Conservation (phyloP, 148 eudicot genomes). For the Salicornia ramosissima region DNA sequence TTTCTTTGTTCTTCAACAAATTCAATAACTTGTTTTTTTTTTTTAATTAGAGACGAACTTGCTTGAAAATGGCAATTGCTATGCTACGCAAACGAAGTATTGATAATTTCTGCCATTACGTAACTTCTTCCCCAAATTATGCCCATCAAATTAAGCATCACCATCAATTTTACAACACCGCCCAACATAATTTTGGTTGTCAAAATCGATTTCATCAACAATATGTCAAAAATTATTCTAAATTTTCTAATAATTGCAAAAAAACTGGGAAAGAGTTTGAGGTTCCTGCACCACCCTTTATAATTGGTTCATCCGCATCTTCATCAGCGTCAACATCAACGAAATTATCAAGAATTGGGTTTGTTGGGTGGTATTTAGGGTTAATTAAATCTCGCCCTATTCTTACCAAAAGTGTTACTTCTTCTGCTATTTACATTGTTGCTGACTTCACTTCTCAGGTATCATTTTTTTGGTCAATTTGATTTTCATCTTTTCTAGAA, state of each 20-base stretch:
- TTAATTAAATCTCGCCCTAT: conserved; percentile 67
- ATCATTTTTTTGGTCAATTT: not conserved
- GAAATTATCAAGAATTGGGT: conserved; percentile 23
- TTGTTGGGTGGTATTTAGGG: conserved; percentile 80
- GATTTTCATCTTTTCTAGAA: not conserved
- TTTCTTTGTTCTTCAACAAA: too few species aligned
- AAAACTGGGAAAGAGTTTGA: conserved; percentile 28
- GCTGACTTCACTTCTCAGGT: conserved; percentile 96
- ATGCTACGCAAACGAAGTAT: conserved; percentile 2
- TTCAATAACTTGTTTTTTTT: too few species aligned
- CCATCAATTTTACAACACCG: not conserved
- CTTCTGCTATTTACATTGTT: conserved; percentile 58
- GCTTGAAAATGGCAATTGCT: conserved; percentile 4
- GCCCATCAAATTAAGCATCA: not conserved
- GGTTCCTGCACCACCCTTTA: conserved; percentile 20
- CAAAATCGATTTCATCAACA: not conserved
- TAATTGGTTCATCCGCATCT: conserved; percentile 3
- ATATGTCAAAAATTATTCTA: conserved; percentile 9
- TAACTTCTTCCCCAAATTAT: not conserved
- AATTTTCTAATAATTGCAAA: conserved; percentile 27
- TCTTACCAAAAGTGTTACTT: conserved; percentile 74
- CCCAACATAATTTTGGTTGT: not conserved
- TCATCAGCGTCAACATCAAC: conserved; percentile 20
- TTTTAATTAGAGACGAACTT: too few species aligned
- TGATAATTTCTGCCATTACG: conserved; percentile 3